Evolutionary conservation across 2,329 filamentous ascomycete genomes (phyloP), one percentile per base, ranked within the genome.

Genomic region (Tolypocladium inflatum): DNA sequence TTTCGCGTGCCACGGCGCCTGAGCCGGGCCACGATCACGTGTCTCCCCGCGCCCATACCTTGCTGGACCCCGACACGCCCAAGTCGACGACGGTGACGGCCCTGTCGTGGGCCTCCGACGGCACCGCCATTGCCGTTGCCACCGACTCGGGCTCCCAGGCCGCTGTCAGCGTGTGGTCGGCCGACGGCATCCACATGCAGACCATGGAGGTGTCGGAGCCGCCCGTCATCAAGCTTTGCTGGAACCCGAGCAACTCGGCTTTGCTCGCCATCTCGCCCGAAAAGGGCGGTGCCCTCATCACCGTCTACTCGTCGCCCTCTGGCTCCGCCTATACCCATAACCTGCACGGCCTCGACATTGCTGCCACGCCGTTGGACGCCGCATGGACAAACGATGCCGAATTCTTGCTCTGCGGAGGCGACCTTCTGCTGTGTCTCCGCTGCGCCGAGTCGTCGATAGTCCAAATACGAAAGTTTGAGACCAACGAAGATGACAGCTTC

Each of bases 211-310:
- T 81, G 33, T 74, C 81, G 42, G 83, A 85, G 63, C 77, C 82
- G n/a, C 83, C 84, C 17, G 75, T 87, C 54, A 79, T 84, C 64
- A 85, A 83, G 67, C 73, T 87, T 26, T 77, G 78, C 53, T 87
- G 84, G 83, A 86, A 83, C 65, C 79, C 79, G 2, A 76, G 71
- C 61, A 80, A 80, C 60, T 74, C 76, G 1, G 76, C 77, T n/a
- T 76, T 86, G 38, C 72, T 87, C 17, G 78, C 79, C 60, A 78
- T 87, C 51, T 80, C 81, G 2, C 81, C 82, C 0, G 78, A 80
- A 58, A 79, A 79, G 55, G 75, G 73, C 42, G 80, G 80, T 41
- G 76, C 80, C 10, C 69, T 83, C 2, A 73, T 86, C n/a, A 84
- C 79, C 0, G 74, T 86, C 33, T 83, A 83, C 63, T 75, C 75